phyloP scores from a whole-genome alignment of 2,329 filamentous ascomycete species.

The Aspergillus sp. region DNA sequence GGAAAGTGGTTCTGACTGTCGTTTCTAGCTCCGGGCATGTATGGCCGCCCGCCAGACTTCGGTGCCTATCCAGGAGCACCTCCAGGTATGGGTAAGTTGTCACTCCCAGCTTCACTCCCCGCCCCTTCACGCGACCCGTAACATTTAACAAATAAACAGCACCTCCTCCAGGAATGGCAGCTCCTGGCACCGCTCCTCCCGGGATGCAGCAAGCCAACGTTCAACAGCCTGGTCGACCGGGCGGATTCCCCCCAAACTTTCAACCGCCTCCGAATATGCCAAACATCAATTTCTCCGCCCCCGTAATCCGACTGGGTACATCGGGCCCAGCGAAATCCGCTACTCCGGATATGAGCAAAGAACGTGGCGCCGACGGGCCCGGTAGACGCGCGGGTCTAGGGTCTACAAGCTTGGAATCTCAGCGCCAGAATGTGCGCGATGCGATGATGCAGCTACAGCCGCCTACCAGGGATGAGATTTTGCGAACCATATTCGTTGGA shows the following conservation, averaged over 20 bases:
- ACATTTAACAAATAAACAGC: constrained; percentile 47
- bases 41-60: constrained; percentile 74
- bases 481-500: constrained; percentile 86
- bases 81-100: constrained; percentile 73
- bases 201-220: constrained; percentile 74
- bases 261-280: constrained; percentile 89
- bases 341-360: constrained; percentile 44
- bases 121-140: not conserved
- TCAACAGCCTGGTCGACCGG: constrained; percentile 76
- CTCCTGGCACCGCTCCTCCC: constrained; percentile 75
- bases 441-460: constrained; percentile 71
- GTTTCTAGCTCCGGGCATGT: constrained; percentile 50
- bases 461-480: constrained; percentile 84
- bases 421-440: constrained; percentile 66
- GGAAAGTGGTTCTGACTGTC: not conserved
- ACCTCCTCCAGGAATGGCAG: constrained; percentile 75
- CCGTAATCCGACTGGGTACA: constrained; percentile 90
- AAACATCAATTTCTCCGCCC: constrained; percentile 97
- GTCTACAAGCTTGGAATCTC: constrained; percentile 63
- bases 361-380: constrained; percentile 43
- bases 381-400: constrained; percentile 60
- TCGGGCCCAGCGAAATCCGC: constrained; percentile 63
- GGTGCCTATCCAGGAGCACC: constrained; percentile 71
- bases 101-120: not conserved
- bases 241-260: constrained; percentile 77